Conservation (phyloP, 768 basidiomycete species). For the Gloeopeniophorella convolvens region DNA sequence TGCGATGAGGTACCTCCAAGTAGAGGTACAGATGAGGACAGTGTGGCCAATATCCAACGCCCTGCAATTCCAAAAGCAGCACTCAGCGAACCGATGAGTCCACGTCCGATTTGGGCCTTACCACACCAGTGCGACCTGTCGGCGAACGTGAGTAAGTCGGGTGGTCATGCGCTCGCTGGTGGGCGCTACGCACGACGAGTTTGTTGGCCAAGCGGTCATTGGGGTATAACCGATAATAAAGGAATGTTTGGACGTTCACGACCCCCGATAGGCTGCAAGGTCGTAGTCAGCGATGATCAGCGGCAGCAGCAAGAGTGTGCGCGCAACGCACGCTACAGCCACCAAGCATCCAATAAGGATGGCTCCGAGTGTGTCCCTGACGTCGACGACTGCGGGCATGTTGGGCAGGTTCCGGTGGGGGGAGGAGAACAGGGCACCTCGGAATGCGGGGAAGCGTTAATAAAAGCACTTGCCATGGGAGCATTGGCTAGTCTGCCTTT, state of each 20-base stretch:
- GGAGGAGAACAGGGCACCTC: neutral
- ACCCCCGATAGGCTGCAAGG: slow-evolving; percentile 17
- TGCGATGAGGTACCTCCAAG: slow-evolving; percentile 18
- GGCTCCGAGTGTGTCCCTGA: slow-evolving; percentile 7
- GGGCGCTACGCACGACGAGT: slow-evolving; percentile 5
- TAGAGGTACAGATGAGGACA: slow-evolving; percentile 10
- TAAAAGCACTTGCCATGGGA: neutral
- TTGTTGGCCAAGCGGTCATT: slow-evolving; percentile 1
- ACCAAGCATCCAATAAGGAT: slow-evolving; percentile 14
- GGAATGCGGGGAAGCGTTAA: neutral
- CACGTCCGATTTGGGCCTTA: neutral
- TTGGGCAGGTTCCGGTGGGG: neutral
- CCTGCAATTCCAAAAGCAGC: slow-evolving; percentile 1
- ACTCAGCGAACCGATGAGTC: neutral
- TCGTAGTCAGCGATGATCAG: neutral
- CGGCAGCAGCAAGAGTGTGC: neutral
- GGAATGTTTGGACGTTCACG: slow-evolving; percentile 8
- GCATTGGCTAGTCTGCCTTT: too few relatives aligned
- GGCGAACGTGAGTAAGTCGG: neutral
- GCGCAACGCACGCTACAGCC: slow-evolving; percentile 9
- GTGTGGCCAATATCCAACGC: slow-evolving; percentile 12
- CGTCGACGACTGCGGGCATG: slow-evolving; percentile 17
- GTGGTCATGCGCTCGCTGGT: neutral
- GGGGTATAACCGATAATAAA: slow-evolving; percentile 16
- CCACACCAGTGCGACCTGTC: slow-evolving; percentile 14